A percentile compares a stretch with the other conserved stretches of the same genome.
These are phyloP conservation scores for Mrakiaceae sp. DNA, from an alignment of 1,284 basidiomycete genomes.

Conservation along the genomic window DNA sequence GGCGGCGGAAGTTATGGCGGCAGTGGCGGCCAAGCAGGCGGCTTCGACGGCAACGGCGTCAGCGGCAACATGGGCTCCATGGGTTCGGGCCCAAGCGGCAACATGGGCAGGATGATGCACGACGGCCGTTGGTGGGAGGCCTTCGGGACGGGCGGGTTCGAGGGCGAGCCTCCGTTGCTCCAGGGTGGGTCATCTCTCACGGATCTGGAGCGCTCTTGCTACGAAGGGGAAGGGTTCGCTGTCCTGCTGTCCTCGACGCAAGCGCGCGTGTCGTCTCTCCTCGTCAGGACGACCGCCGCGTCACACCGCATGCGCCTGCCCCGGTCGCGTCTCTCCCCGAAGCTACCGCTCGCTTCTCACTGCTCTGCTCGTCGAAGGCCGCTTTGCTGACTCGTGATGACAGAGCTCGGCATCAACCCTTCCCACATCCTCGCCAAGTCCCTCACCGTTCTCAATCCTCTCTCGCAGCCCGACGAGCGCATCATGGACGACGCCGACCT, in stretches of 20 bases:
- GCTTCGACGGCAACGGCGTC: constrained; percentile 19
- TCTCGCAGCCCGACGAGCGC: constrained; percentile 72
- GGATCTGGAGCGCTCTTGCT: no score
- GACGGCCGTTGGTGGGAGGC: constrained; percentile 82
- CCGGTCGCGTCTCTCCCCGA: background rate
- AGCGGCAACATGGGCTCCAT: constrained; percentile 18
- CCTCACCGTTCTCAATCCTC: constrained; percentile 86
- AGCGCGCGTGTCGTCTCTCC: no score
- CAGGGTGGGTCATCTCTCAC: constrained; percentile 52
- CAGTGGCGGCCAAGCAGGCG: background rate
- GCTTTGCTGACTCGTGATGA: background rate
- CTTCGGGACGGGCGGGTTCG: constrained; percentile 88
- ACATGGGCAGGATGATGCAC: constrained; percentile 44
- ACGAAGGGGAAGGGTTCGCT: no score
- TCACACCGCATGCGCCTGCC: no score
- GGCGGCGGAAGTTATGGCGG: no score
- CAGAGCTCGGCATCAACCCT: constrained; percentile 97
- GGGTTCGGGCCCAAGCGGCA: constrained; percentile 20
- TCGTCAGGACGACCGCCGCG: no score
- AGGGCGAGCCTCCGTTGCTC: constrained; percentile 82
- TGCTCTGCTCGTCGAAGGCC: background rate
- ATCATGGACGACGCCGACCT: constrained; percentile 99
- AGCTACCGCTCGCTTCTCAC: background rate
- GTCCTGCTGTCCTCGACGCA: no score
- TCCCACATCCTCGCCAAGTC: constrained; percentile 90